Conservation (phyloP, 2,329 filamentous ascomycete genomes). For the Phialophora chinensis region DNA sequence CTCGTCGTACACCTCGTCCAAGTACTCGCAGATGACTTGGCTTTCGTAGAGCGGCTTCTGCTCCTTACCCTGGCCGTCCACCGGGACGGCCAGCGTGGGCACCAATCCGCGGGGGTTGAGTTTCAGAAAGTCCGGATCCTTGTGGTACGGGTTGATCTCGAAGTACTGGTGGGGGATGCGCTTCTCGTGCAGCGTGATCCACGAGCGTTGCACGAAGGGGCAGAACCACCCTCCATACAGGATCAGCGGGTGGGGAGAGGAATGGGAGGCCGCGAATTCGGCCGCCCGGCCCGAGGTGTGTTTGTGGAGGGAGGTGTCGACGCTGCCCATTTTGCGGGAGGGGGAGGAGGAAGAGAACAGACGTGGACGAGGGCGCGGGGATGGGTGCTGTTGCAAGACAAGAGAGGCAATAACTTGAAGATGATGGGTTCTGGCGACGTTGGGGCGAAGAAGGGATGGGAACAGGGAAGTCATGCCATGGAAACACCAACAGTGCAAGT, state of each 20-base stretch:
- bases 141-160: conserved; percentile 79
- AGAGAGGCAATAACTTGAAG: background rate
- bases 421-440: background rate
- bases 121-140: conserved; percentile 69
- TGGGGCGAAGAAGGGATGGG: background rate
- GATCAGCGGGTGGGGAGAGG: conserved; percentile 53
- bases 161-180: conserved; percentile 76
- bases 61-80: conserved; percentile 47
- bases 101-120: conserved; percentile 79
- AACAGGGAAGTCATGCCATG: conserved; percentile 9
- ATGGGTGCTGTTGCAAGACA: background rate
- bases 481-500: background rate
- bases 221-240: conserved; percentile 80
- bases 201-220: conserved; percentile 69
- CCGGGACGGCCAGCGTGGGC: conserved; percentile 64
- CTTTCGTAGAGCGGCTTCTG: conserved; percentile 70
- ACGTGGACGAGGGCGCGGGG: background rate
- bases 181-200: conserved; percentile 77
- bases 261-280: conserved; percentile 44
- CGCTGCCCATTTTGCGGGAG: conserved; percentile 41
- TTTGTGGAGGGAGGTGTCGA: conserved; percentile 54
- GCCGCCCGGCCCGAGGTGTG: conserved; percentile 54
- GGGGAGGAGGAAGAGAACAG: background rate
- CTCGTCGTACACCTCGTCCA: conserved; percentile 71
- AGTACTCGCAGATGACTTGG: conserved; percentile 73